Evolutionary conservation across 495 filamentous ascomycete genomes (phyloP).

Genomic region (Xylona heveae): DNA sequence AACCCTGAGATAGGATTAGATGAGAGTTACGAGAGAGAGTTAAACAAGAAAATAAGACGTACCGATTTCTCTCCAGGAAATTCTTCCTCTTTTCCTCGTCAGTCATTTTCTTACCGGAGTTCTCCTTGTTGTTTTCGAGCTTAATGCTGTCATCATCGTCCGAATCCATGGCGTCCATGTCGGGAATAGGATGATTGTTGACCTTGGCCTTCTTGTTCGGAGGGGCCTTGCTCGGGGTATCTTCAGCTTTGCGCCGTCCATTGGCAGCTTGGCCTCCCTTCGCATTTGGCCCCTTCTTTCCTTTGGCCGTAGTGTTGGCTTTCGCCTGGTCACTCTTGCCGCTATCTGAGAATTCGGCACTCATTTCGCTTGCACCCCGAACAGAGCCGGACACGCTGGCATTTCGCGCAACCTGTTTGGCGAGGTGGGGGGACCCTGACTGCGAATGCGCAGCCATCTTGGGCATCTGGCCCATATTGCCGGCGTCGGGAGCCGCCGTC

Average conservation of each 20-base stretch:
- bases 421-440: slow-evolving; percentile 15
- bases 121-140: slow-evolving; percentile 17
- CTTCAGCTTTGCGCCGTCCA: slow-evolving; percentile 51
- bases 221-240: slow-evolving; percentile 35
- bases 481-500: slow-evolving; percentile 9
- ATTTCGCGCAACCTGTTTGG: slow-evolving; percentile 15
- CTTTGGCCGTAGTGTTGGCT: slow-evolving; percentile 40
- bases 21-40: slow-evolving; percentile 3
- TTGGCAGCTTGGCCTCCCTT: slow-evolving; percentile 24
- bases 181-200: slow-evolving; percentile 13
- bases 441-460: slow-evolving; percentile 9
- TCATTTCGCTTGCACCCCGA: slow-evolving; percentile 44
- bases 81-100: slow-evolving; percentile 98
- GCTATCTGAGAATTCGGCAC: slow-evolving; percentile 46
- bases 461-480: slow-evolving; percentile 15
- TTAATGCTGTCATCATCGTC: slow-evolving; percentile 35
- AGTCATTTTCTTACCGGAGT: slow-evolving; percentile 71
- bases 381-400: slow-evolving; percentile 19
- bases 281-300: slow-evolving; percentile 38
- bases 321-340: slow-evolving; percentile 42
- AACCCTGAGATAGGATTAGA: slow-evolving; percentile 32
- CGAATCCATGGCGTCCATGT: slow-evolving; percentile 23
- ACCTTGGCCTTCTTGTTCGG: slow-evolving; percentile 53
- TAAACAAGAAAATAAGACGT: slow-evolving; percentile 16
- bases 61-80: slow-evolving; percentile 92